Evolutionary conservation across 768 basidiomycete genomes (phyloP).

Genomic region (Leccinum uliginosum): DNA sequence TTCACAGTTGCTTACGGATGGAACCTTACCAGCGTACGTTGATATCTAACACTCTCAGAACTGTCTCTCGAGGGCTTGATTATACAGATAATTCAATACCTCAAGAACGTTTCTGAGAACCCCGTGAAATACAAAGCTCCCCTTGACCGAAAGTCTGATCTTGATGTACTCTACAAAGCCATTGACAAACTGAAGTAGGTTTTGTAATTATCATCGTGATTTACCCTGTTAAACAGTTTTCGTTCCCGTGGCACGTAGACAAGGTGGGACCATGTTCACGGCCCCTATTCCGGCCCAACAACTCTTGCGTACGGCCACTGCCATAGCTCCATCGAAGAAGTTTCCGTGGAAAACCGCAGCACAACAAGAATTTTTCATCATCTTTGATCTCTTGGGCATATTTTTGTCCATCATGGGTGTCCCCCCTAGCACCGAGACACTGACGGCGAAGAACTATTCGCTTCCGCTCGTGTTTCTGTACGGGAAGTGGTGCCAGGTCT

Average conservation of each 20-base stretch:
- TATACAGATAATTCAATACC: neutral
- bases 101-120: neutral
- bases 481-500: neutral
- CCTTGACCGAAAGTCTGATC: neutral
- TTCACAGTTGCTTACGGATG: neutral
- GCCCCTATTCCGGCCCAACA: neutral
- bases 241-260: neutral
- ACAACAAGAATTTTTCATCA: neutral
- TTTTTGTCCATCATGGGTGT: neutral
- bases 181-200: neutral
- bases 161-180: neutral
- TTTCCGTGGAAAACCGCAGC: neutral
- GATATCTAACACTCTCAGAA: neutral
- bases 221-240: neutral
- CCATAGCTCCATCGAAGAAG: neutral
- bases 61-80: neutral
- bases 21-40: neutral
- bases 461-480: neutral
- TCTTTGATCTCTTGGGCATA: neutral
- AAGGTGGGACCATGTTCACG: neutral
- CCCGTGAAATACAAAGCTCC: neutral
- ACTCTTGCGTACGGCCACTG: neutral
- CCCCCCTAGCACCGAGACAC: neutral
- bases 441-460: neutral
- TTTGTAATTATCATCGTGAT: too few relatives aligned